These are phyloP conservation scores for Wickerhamomyces silvicola DNA, from an alignment of 805 yeast genomes.

Conservation along the genomic window DNA sequence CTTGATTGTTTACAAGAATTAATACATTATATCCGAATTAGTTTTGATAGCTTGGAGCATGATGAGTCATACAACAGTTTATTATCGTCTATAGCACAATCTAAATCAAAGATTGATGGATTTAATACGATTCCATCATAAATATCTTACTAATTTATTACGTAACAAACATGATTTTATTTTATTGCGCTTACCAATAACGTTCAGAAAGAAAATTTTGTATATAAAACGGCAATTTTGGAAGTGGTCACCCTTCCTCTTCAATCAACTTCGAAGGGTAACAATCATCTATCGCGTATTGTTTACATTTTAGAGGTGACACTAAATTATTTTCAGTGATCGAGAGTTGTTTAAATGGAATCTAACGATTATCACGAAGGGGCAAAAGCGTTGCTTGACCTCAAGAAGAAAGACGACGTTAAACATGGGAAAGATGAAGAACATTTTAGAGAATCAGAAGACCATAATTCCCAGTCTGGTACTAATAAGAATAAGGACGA, in stretches of 20 bases:
- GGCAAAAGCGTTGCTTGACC: constrained; percentile 19
- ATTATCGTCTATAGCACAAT: constrained; percentile 2
- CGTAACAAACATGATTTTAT: background rate
- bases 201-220: background rate
- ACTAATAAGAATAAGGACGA: constrained; percentile 20
- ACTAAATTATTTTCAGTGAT: too few relatives aligned
- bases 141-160: background rate
- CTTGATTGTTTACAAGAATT: constrained; percentile 34
- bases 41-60: constrained; percentile 8
- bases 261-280: background rate
- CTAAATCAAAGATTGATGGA: constrained; percentile 12
- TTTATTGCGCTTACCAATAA: background rate
- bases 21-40: constrained; percentile 15
- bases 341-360: background rate
- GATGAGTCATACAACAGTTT: constrained; percentile 11
- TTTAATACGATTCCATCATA: constrained; percentile 5
- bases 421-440: constrained; percentile 5
- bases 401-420: constrained; percentile 18
- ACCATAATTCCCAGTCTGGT: constrained; percentile 2
- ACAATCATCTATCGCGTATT: background rate
- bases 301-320: constrained; percentile 1
- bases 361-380: constrained; percentile 20
- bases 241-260: constrained; percentile 1
- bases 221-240: background rate
- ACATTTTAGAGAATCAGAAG: background rate